Evolutionary conservation across 2,329 filamentous ascomycete species (phyloP), one percentile per base, ranked within the genome.

Genomic region (Mariannaea sp.): DNA sequence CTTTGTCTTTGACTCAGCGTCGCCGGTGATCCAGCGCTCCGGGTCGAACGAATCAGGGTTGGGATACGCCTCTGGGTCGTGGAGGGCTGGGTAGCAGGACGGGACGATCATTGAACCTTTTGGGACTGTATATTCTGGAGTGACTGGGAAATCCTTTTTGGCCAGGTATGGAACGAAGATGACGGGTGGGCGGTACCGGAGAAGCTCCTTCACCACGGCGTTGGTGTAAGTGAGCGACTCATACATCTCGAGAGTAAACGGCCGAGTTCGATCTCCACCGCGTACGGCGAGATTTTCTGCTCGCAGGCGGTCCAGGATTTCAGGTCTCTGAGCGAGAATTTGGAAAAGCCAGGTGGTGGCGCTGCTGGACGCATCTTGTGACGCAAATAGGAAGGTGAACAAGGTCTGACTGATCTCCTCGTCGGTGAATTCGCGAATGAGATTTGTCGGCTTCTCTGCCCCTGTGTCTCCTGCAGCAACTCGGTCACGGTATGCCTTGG

Each of bases 401-500:
- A 81, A 65, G 0, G 79, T 81, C 55, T 80, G 69, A 0, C 69
- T 70, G 13, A 81, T 80, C 53, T 81, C 79, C 9, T 73, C 68
- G 17, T 80, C 65, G 2, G 75, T 75, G 56, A 81, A 81, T 13
- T 79, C 74, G 17, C 79, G 77, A 43, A 81, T 77, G 27, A 80
- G 55, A 39, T 77, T 78, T 0, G 65, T 57, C 0, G 79, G 79
- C 55, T 76, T 79, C 62, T 77, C 75, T 0, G 62, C 63, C 6
- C 68, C 51, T 0, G 40, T 55, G 3, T 73, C 69, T 20, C 88
- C 88, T 42, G 82, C 80, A 2, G 82, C 87, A 27, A 89, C 67
- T 51, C 80, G 80, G 57, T 87, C 80, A 32, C 80, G 79, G 71
- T 91, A 91, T 38, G 73, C 75, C 59, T 87, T 81, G 0, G 86